These are phyloP conservation scores for Candida schatavii DNA, from an alignment of 805 yeast species.

Conservation along the genomic window DNA sequence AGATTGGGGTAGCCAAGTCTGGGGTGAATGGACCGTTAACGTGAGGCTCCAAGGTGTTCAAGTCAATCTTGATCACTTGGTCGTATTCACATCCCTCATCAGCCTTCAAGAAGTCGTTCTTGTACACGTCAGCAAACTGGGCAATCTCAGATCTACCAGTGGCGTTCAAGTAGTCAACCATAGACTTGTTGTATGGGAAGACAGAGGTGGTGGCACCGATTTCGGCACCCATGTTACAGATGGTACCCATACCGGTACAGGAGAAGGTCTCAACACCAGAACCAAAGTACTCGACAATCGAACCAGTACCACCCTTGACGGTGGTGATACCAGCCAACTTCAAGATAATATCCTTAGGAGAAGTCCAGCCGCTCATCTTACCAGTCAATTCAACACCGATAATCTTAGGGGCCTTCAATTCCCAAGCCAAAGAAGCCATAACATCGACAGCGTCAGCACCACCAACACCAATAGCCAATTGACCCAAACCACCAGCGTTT, in stretches of 20 bases:
- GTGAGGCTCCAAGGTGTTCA: constrained; percentile 88
- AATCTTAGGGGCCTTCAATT: constrained; percentile 93
- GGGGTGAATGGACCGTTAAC: constrained; percentile 99
- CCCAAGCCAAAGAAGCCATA: constrained; percentile 94
- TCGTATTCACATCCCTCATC: constrained; percentile 94
- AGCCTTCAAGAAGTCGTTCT: constrained; percentile 64
- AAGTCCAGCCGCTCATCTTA: constrained; percentile 88
- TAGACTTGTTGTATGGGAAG: constrained; percentile 93
- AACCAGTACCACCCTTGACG: constrained; percentile 98
- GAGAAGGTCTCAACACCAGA: constrained; percentile 90
- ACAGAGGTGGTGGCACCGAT: constrained; percentile 98
- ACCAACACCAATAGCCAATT: constrained; percentile 97
- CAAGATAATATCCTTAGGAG: constrained; percentile 94
- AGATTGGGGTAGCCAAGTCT: constrained; percentile 93
- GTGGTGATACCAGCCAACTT: constrained; percentile 92
- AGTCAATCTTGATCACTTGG: constrained; percentile 86
- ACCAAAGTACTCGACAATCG: constrained; percentile 94
- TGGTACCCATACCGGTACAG: constrained; percentile 99
- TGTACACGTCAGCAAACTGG: constrained; percentile 69
- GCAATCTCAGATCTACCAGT: constrained; percentile 86
- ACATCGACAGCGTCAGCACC: constrained; percentile 99
- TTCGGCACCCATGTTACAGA: constrained; percentile 99
- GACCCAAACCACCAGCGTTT: constrained; percentile 98
- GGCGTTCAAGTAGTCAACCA: constrained; percentile 80
- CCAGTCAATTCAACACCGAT: constrained; percentile 95